Evolutionary conservation across 2,329 filamentous ascomycete species (phyloP).

Genomic region (Aspergillus sp.): DNA sequence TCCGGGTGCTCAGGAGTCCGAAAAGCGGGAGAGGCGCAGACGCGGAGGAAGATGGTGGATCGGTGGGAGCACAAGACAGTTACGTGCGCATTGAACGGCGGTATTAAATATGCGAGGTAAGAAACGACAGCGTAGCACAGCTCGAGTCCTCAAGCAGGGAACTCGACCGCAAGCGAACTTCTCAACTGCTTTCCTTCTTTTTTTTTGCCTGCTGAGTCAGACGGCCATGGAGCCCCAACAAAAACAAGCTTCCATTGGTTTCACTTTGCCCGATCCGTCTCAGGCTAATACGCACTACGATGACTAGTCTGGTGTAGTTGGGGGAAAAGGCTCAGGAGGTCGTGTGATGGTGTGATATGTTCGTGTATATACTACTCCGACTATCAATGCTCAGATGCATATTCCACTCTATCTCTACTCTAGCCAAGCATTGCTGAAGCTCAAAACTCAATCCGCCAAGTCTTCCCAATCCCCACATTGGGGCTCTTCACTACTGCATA

Average conservation of each 20-base stretch:
- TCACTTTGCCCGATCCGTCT: background rate
- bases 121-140: background rate
- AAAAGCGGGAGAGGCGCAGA: background rate
- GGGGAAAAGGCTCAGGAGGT: background rate
- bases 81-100: background rate
- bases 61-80: background rate
- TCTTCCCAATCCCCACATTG: constrained; percentile 58
- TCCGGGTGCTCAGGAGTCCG: background rate
- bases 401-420: background rate
- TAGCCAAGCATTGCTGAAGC: background rate
- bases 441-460: constrained; percentile 63
- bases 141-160: background rate
- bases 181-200: constrained; percentile 3
- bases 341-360: background rate
- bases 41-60: background rate
- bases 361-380: background rate
- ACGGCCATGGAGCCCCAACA: background rate
- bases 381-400: background rate
- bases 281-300: background rate
- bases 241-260: constrained; percentile 6
- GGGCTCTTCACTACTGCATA: constrained; percentile 67
- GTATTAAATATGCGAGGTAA: background rate
- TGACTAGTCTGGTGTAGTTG: background rate
- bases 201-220: constrained; percentile 16
- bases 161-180: constrained; percentile 1